These are phyloP conservation scores for Thraustochytrium striatum DNA, from an alignment of 352 stramenopile species.

Conservation along the genomic window DNA sequence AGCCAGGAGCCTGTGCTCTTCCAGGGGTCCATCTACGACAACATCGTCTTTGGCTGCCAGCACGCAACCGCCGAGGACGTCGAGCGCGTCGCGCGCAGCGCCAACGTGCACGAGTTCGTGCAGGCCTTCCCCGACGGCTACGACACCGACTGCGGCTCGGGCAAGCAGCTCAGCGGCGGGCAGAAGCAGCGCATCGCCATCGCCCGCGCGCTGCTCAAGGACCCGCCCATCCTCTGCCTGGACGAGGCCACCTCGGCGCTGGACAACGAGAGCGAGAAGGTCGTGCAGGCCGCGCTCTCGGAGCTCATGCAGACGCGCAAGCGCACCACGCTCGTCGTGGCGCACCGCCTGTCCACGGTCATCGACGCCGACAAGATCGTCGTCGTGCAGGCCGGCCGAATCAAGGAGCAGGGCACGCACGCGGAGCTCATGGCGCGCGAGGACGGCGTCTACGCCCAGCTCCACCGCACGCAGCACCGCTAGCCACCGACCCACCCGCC, in stretches of 20 bases:
- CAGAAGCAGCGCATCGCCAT: constrained; percentile 76
- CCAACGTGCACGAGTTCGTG: constrained; percentile 85
- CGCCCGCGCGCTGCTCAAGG: constrained; percentile 59
- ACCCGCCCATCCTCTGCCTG: constrained; percentile 69
- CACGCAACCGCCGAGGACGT: constrained; percentile 66
- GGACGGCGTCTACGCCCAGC: constrained; percentile 39
- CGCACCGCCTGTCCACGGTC: constrained; percentile 91
- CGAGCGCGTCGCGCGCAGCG: constrained; percentile 68
- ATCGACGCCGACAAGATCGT: constrained; percentile 85
- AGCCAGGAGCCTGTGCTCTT: constrained; percentile 80
- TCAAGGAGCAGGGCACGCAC: constrained; percentile 76
- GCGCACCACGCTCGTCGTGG: constrained; percentile 94
- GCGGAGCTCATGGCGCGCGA: constrained; percentile 66
- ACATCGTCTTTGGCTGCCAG: constrained; percentile 72
- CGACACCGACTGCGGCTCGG: constrained; percentile 81
- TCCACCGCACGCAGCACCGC: background rate
- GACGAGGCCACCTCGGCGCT: constrained; percentile 74
- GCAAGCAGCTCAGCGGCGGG: constrained; percentile 78
- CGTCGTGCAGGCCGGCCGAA: constrained; percentile 74
- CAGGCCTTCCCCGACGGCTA: constrained; percentile 72
- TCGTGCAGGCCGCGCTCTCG: constrained; percentile 70
- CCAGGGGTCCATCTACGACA: constrained; percentile 73
- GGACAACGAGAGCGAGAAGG: constrained; percentile 76
- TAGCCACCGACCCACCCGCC: too few relatives aligned
- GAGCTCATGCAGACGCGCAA: constrained; percentile 59